These are phyloP conservation scores for Albophoma yamanashiensis DNA, from an alignment of 2,329 filamentous ascomycete genomes.

Conservation along the genomic window DNA sequence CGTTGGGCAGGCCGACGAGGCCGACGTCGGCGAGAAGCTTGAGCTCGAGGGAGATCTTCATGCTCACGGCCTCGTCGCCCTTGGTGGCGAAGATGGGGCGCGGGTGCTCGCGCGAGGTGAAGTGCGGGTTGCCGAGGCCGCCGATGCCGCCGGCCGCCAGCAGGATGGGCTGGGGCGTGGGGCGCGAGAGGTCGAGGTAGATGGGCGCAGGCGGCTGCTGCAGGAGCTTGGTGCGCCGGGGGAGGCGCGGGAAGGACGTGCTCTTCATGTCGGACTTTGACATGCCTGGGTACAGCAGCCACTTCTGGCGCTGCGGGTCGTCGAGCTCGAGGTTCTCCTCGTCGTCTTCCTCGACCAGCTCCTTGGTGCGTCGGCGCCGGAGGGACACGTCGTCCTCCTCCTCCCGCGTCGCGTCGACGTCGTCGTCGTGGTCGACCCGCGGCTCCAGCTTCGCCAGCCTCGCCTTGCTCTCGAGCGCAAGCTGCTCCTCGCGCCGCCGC, in stretches of 20 bases:
- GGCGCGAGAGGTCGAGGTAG: constrained; percentile 59
- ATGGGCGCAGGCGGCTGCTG: constrained; percentile 66
- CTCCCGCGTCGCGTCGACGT: constrained; percentile 4
- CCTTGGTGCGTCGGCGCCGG: constrained; percentile 1
- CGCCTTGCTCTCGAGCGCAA: constrained; percentile 23
- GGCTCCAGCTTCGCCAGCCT: constrained; percentile 5
- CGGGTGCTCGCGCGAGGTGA: constrained; percentile 63
- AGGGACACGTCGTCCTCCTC: constrained; percentile 3
- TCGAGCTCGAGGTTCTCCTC: constrained; percentile 29
- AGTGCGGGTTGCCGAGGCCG: constrained; percentile 88
- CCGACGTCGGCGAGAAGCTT: constrained; percentile 94
- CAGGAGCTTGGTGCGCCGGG: constrained; percentile 40
- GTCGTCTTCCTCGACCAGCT: constrained; percentile 11
- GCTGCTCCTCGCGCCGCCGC: constrained; percentile 16
- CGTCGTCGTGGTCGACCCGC: neutral
- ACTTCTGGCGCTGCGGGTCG: constrained; percentile 55
- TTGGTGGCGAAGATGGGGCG: constrained; percentile 82
- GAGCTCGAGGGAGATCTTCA: constrained; percentile 79
- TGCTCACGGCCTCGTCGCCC: constrained; percentile 66
- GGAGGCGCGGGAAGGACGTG: constrained; percentile 39
- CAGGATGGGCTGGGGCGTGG: constrained; percentile 74
- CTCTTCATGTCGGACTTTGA: constrained; percentile 55
- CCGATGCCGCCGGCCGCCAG: constrained; percentile 82
- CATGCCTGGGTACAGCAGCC: constrained; percentile 76
- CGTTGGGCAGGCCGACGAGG: constrained; percentile 88